These are phyloP conservation scores for Russula brevipes DNA, from an alignment of 768 basidiomycete genomes.

Conservation along the genomic window DNA sequence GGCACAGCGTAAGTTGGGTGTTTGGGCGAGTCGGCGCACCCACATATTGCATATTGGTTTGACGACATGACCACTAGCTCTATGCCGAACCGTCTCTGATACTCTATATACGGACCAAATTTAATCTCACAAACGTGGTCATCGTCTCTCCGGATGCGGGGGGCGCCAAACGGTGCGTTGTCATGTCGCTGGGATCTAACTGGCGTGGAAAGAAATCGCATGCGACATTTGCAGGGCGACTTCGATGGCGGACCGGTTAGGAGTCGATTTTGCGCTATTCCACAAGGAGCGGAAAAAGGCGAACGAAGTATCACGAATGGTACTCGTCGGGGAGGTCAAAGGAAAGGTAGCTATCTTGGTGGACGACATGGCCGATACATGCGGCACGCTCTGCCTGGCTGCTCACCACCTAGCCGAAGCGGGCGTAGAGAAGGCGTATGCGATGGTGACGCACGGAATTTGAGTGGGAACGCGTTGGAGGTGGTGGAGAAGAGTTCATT, in stretches of 20 bases:
- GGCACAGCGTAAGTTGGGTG: conserved; percentile 44
- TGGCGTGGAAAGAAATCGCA: conserved; percentile 2
- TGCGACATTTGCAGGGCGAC: conserved; percentile 62
- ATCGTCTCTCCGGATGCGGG: conserved; percentile 98
- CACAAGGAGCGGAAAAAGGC: conserved; percentile 99
- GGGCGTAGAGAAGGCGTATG: conserved; percentile 80
- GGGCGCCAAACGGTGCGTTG: conserved; percentile 83
- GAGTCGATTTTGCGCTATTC: conserved; percentile 97
- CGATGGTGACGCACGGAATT: conserved; percentile 96
- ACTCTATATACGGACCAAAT: conserved; percentile 89
- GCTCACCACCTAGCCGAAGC: conserved; percentile 85
- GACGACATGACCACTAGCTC: conserved; percentile 45
- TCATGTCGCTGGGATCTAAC: not conserved
- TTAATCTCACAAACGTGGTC: conserved; percentile 77
- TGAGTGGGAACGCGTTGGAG: conserved; percentile 84
- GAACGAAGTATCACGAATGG: conserved; percentile 91
- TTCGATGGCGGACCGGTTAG: conserved; percentile 91
- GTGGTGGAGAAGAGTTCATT: conserved; percentile 66
- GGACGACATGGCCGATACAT: conserved; percentile 99
- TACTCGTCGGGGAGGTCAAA: conserved; percentile 89
- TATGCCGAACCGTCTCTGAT: conserved; percentile 96
- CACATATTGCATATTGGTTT: conserved; percentile 24
- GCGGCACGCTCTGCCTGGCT: conserved; percentile 89
- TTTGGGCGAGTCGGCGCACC: conserved; percentile 24
- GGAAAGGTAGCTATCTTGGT: conserved; percentile 92